These are phyloP conservation scores for Prunus mongolica DNA, from an alignment of 306 rosid species.

Conservation along the genomic window DNA sequence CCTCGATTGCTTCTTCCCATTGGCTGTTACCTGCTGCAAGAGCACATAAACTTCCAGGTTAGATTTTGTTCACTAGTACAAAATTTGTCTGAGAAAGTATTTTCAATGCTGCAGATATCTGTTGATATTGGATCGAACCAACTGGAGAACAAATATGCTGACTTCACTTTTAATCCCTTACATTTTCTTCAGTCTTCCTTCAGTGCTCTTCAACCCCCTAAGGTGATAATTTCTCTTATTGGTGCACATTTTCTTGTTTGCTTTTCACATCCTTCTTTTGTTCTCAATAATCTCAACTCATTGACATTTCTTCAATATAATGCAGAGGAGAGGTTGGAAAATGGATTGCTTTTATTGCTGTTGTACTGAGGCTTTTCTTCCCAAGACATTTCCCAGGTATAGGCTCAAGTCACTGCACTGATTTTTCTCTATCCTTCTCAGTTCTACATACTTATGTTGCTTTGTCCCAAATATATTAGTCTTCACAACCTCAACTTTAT, in stretches of 20 bases:
- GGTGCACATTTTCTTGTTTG: neutral
- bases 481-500: neutral
- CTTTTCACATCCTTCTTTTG: neutral
- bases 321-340: conserved; percentile 73
- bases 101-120: conserved; percentile 55
- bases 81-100: neutral
- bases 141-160: conserved; percentile 87
- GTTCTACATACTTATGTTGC: neutral
- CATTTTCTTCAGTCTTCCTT: conserved; percentile 82
- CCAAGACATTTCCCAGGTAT: conserved; percentile 80
- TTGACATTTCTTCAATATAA: conserved; percentile 1
- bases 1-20: neutral
- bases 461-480: too few relatives aligned
- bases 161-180: conserved; percentile 83
- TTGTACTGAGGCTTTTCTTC: conserved; percentile 83
- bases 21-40: too few relatives aligned
- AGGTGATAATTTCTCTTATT: conserved; percentile 36
- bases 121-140: conserved; percentile 83
- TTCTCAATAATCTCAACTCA: neutral
- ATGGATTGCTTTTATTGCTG: conserved; percentile 76
- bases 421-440: too few relatives aligned
- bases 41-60: neutral
- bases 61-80: neutral
- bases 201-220: conserved; percentile 47
- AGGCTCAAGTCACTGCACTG: neutral